Evolutionary conservation across 1,284 basidiomycete genomes (phyloP), one percentile per base, ranked within the genome.

Genomic region (Cryptococcus floricola): DNA sequence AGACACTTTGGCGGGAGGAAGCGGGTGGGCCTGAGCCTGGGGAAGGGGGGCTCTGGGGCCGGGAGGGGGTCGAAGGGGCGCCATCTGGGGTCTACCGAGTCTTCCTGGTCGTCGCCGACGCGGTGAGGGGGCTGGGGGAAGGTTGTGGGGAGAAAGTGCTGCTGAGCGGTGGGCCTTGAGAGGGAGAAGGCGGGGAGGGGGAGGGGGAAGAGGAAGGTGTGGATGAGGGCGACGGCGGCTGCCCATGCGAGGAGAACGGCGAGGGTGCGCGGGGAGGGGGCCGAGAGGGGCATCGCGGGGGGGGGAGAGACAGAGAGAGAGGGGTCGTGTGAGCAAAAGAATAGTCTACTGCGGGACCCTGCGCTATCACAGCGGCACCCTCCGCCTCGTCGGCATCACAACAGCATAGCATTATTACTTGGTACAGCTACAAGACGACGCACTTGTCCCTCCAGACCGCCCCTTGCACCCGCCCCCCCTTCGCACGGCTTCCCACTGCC

Each of bases 401-500:
- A 19, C 19, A 19, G 19, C 19, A 19, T 19, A 19, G 19, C 19
- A 19, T 19, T n/a, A n/a, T n/a, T n/a, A n/a, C n/a, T n/a, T n/a
- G n/a, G n/a, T n/a, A n/a, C n/a, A n/a, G n/a, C n/a, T n/a, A n/a
- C n/a, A n/a, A n/a, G n/a, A n/a, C n/a, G n/a, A n/a, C 19, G 51
- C 68, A 70, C 18, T 55, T 56, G 43, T 52, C 57, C 41, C 48
- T 51, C 50, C 49, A 57, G 5, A 45, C 52, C 10, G 48, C 54
- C 27, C 39, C 44, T 34, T 46, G 39, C 28, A 55, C 9, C 23
- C 41, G 39, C 44, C 50, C 51, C 38, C 54, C 86, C 70, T 86
- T 88, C 10, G 87, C 77, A 51, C 84, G 81, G 25, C 87, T 87
- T 53, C 83, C 84, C 47, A 94, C 76, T 8, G 91, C 88, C 5